These are phyloP conservation scores for Ulvella scutata DNA, from an alignment of 139 green algal species.

Conservation along the genomic window DNA sequence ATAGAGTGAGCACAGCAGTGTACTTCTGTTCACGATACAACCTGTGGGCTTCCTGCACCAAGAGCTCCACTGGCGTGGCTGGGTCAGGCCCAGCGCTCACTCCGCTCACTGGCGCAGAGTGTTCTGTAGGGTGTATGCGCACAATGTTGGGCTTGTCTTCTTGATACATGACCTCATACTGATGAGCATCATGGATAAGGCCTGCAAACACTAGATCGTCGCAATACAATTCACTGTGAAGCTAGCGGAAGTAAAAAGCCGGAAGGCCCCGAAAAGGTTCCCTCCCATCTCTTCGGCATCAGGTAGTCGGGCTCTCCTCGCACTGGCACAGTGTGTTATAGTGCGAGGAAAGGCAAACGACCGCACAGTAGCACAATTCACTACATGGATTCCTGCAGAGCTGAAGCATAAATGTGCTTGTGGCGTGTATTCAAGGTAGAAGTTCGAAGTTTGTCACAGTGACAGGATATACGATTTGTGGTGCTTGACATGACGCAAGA, in stretches of 20 bases:
- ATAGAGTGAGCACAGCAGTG: conserved; percentile 26
- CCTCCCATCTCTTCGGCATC: no score
- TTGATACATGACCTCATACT: neutral
- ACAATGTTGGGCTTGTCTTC: neutral
- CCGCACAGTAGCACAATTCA: no score
- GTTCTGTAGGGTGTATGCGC: neutral
- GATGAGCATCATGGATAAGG: neutral
- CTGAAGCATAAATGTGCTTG: no score
- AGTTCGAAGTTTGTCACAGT: no score
- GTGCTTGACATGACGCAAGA: no score
- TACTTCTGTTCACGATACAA: conserved; percentile 34
- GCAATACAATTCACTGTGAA: neutral
- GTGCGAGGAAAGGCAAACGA: neutral
- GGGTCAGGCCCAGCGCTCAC: neutral
- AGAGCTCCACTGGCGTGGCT: neutral
- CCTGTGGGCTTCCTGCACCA: conserved; percentile 27
- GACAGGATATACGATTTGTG: no score
- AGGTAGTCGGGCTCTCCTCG: neutral
- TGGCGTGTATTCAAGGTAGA: no score
- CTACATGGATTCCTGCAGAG: no score
- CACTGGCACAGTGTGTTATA: neutral
- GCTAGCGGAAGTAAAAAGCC: neutral
- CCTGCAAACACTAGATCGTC: neutral
- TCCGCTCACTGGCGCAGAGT: neutral
- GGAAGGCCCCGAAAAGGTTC: no score